Percentiles rank a stretch among this genome's conserved stretches.
phyloP scores from a whole-genome alignment of 495 filamentous ascomycete genomes.

The Massariosphaeria phaeospora region DNA sequence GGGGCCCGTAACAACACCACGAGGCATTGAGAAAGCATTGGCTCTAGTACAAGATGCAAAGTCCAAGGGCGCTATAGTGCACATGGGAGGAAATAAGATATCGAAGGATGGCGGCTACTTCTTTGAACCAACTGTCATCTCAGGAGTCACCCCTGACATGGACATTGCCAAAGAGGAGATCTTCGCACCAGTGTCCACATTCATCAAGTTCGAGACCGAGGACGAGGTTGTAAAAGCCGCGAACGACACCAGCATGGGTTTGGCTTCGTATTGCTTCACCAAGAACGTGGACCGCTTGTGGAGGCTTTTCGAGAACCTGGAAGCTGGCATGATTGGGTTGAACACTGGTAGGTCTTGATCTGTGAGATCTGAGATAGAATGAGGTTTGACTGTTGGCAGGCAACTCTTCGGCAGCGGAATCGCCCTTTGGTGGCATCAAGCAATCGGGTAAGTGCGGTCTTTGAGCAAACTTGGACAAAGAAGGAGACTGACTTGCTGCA shows the following conservation, averaged over 20 bases:
- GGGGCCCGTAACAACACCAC: conserved; percentile 62
- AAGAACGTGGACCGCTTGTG: conserved; percentile 68
- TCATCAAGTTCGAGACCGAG: conserved; percentile 67
- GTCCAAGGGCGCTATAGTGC: conserved; percentile 52
- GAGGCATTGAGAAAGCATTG: conserved; percentile 58
- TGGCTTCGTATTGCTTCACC: conserved; percentile 62
- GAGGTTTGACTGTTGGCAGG: conserved; percentile 9
- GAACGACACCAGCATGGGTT: conserved; percentile 55
- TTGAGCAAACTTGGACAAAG: no score
- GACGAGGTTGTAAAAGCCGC: conserved; percentile 59
- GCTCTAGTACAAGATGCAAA: conserved; percentile 61
- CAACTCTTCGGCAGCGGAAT: conserved; percentile 58
- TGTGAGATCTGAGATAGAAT: neutral
- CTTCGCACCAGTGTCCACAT: conserved; percentile 62
- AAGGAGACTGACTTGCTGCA: no score
- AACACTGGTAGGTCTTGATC: conserved; percentile 52
- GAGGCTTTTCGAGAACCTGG: conserved; percentile 67
- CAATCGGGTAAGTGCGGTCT: no score
- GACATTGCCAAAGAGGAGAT: conserved; percentile 63
- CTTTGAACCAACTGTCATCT: conserved; percentile 67
- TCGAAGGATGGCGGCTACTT: conserved; percentile 56
- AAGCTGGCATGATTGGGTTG: conserved; percentile 72
- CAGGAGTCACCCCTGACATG: conserved; percentile 58
- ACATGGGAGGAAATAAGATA: conserved; percentile 55
- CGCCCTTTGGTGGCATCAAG: conserved; percentile 72